These are phyloP conservation scores for Carex cristatella DNA, from an alignment of 176 grass and related monocot genomes.

Conservation along the genomic window DNA sequence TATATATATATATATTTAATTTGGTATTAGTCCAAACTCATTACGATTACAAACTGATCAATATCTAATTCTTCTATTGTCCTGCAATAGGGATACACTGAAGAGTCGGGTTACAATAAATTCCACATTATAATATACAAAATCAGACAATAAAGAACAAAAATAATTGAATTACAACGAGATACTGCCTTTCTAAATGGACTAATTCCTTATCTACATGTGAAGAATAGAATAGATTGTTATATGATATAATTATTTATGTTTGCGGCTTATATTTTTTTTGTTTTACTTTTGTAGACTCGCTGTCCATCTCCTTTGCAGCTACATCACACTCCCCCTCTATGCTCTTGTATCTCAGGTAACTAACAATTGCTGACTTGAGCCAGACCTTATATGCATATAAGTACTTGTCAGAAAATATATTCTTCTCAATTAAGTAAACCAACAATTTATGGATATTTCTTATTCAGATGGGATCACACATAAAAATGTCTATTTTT, in stretches of 20 bases:
- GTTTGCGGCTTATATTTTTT: neutral
- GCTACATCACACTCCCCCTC: slow-evolving; percentile 90
- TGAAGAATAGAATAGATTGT: neutral
- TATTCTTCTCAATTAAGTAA: neutral
- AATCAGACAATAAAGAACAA: neutral
- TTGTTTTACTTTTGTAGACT: slow-evolving; percentile 28
- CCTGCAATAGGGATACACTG: neutral
- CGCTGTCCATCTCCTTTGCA: slow-evolving; percentile 68
- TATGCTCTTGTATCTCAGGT: slow-evolving; percentile 93
- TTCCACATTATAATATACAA: neutral
- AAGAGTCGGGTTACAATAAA: neutral
- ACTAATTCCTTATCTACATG: neutral
- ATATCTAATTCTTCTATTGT: neutral
- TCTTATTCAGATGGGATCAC: slow-evolving; percentile 64
- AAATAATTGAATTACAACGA: neutral
- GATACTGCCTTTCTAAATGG: neutral
- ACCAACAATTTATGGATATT: neutral
- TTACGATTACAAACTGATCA: neutral
- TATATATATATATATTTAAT: neutral
- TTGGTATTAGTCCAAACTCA: neutral
- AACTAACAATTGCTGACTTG: neutral
- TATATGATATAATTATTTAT: neutral
- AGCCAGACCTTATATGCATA: neutral
- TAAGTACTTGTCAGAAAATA: neutral
- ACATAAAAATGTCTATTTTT: slow-evolving; percentile 91